These are phyloP conservation scores for Lycium ferocissimum DNA, from an alignment of 257 asterid genomes.

Conservation along the genomic window DNA sequence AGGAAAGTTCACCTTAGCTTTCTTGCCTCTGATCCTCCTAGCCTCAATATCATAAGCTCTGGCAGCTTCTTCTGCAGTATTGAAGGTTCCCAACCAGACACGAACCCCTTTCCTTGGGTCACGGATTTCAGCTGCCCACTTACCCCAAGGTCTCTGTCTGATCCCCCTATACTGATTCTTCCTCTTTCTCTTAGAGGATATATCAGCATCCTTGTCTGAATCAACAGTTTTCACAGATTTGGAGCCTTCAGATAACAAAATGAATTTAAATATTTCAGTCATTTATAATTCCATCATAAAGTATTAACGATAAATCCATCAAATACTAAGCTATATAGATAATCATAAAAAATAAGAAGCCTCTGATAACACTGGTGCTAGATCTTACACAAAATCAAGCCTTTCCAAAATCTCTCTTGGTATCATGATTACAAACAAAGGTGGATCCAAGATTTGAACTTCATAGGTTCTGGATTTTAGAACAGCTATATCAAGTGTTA, in stretches of 20 bases:
- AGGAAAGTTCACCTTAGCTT: constrained; percentile 96
- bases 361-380: neutral
- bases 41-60: constrained; percentile 96
- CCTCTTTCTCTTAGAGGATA: constrained; percentile 83
- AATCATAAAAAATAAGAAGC: neutral
- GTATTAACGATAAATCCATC: neutral
- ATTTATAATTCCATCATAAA: neutral
- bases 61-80: constrained; percentile 99
- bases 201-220: constrained; percentile 67
- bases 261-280: neutral
- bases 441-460: neutral
- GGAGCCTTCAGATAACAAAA: constrained; percentile 45
- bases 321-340: neutral
- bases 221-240: constrained; percentile 36
- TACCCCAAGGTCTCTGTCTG: constrained; percentile 99
- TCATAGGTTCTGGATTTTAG: neutral
- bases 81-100: constrained; percentile 98
- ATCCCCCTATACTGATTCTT: constrained; percentile 96
- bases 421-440: neutral
- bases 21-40: constrained; percentile 85
- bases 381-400: neutral
- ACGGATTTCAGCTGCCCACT: constrained; percentile 99
- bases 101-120: constrained; percentile 97
- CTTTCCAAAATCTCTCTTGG: neutral
- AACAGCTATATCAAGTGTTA: neutral